A percentile compares a stretch with the other conserved stretches of the same genome.
Evolutionary conservation across 192 early-diverging fungal species (phyloP).

Genomic region (Linnemannia zychae): DNA sequence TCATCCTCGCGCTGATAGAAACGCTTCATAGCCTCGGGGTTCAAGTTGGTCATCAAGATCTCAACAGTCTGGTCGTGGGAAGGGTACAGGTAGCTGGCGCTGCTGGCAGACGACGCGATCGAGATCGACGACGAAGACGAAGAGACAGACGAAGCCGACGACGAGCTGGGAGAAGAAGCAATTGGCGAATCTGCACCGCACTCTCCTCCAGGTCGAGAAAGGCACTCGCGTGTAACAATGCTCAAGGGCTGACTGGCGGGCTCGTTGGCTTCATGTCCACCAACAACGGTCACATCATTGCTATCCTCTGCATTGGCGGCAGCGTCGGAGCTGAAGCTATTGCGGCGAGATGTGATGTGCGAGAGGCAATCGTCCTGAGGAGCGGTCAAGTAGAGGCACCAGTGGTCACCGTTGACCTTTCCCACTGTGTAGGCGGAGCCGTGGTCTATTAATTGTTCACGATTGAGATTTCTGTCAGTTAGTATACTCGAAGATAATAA

Average conservation of each 20-base stretch:
- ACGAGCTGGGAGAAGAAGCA: not conserved
- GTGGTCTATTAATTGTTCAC: constrained; percentile 53
- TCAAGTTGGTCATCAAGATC: constrained; percentile 95
- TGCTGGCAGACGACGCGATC: constrained; percentile 42
- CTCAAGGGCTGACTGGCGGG: constrained; percentile 23
- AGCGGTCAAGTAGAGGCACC: constrained; percentile 92
- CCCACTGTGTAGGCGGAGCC: constrained; percentile 93
- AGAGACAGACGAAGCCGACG: constrained; percentile 30
- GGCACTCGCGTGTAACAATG: constrained; percentile 30
- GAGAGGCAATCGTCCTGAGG: constrained; percentile 67
- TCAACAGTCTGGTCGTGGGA: constrained; percentile 93
- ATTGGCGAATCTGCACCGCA: constrained; percentile 22
- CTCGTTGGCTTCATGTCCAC: constrained; percentile 18
- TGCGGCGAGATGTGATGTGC: constrained; percentile 53
- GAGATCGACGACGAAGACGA: constrained; percentile 57
- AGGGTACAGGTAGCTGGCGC: constrained; percentile 48
- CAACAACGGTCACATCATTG: constrained; percentile 30
- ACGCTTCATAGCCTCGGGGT: constrained; percentile 80
- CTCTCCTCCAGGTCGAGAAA: constrained; percentile 13
- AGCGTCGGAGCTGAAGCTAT: constrained; percentile 57
- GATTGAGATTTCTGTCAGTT: not conserved
- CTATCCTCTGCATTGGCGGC: constrained; percentile 45
- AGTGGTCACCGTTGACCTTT: constrained; percentile 95
- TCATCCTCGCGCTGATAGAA: constrained; percentile 81
- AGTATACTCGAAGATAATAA: not conserved